phyloP scores from a whole-genome alignment of 192 early-diverging fungal genomes.

The Gryganskiella cystojenkinii region DNA sequence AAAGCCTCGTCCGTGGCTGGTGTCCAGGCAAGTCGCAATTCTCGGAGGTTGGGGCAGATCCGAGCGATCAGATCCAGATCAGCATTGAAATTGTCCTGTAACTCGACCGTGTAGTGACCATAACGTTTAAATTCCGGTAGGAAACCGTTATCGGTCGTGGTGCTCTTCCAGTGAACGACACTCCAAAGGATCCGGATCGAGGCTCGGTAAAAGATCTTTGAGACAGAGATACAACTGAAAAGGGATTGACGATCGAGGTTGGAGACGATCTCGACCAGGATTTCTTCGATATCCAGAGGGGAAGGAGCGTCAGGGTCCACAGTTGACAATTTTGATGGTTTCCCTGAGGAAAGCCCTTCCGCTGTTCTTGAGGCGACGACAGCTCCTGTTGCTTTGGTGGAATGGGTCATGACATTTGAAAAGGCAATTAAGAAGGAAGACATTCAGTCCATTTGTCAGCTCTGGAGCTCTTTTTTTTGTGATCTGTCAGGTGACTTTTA shows the following conservation, averaged over 20 bases:
- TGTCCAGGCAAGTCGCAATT: slow-evolving; percentile 44
- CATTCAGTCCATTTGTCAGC: no score
- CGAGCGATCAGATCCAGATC: slow-evolving; percentile 35
- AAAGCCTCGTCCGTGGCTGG: slow-evolving; percentile 20
- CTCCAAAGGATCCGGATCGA: slow-evolving; percentile 31
- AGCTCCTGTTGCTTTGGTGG: neutral
- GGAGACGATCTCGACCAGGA: slow-evolving; percentile 40
- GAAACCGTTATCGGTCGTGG: slow-evolving; percentile 12
- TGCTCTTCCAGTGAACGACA: slow-evolving; percentile 34
- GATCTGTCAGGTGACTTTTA: no score
- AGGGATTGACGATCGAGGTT: slow-evolving; percentile 32
- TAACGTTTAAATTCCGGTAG: slow-evolving; percentile 42
- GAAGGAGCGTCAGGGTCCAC: slow-evolving; percentile 1
- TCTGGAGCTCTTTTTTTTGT: no score
- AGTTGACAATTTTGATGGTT: no score
- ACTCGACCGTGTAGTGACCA: slow-evolving; percentile 36
- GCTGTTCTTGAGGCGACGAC: neutral
- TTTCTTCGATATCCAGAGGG: slow-evolving; percentile 41
- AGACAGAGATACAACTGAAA: slow-evolving; percentile 28
- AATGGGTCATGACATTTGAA: neutral
- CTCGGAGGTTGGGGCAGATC: slow-evolving; percentile 29
- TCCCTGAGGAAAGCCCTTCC: no score
- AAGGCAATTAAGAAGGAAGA: no score
- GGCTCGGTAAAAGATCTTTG: slow-evolving; percentile 32
- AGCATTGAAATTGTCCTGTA: slow-evolving; percentile 40